A percentile compares a stretch with the other conserved stretches of the same genome.
Conservation (phyloP, 139 green algal genomes). For the Zygnema cylindricum region DNA sequence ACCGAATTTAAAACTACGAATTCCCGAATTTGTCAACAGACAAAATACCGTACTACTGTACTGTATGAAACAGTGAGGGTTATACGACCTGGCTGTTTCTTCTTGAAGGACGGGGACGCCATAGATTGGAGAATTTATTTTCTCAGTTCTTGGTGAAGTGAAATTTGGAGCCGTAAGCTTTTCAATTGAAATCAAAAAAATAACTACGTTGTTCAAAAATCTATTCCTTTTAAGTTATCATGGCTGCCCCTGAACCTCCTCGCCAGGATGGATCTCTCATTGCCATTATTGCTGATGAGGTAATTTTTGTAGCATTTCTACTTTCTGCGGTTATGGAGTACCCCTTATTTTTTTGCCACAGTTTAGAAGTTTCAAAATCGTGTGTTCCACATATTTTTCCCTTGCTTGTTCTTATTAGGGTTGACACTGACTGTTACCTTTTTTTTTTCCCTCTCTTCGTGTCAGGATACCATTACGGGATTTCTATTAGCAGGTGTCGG, state of each 20-base stretch:
- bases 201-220: no score
- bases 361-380: not conserved
- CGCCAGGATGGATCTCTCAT: conserved; percentile 55
- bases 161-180: no score
- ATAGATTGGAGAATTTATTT: no score
- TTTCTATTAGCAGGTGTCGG: conserved; percentile 96
- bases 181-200: no score
- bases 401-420: not conserved
- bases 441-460: conserved; percentile 1
- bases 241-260: not conserved
- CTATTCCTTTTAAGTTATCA: no score
- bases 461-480: conserved; percentile 96
- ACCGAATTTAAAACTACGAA: no score
- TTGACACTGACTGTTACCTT: not conserved
- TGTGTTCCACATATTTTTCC: not conserved
- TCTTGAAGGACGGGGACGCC: no score
- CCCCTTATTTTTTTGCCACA: conserved; percentile 1
- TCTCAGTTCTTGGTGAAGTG: no score
- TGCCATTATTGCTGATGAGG: conserved; percentile 62
- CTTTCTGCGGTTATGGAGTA: conserved; percentile 29
- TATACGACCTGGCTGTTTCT: no score
- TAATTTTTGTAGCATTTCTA: conserved; percentile 45
- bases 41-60: no score
- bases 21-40: no score
- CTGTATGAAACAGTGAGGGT: no score